Percentiles rank a stretch among this genome's conserved stretches.
These are phyloP conservation scores for Pichia heedii DNA, from an alignment of 805 yeast genomes.

Conservation along the genomic window DNA sequence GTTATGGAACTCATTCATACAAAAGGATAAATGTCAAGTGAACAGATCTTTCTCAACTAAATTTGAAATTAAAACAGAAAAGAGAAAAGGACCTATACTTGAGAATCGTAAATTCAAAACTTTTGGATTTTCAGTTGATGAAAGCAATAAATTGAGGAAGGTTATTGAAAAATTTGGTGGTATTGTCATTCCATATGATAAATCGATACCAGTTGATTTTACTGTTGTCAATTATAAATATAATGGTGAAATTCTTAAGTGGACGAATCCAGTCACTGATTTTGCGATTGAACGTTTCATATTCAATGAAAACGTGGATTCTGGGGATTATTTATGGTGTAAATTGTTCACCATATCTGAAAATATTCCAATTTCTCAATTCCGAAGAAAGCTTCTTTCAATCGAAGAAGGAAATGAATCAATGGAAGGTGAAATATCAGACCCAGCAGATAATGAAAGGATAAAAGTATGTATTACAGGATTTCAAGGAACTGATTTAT, in stretches of 20 bases:
- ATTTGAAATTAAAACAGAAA: background rate
- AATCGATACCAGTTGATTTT: conserved; percentile 5
- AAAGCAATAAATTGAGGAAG: conserved; percentile 15
- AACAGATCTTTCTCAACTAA: background rate
- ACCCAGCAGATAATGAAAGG: background rate
- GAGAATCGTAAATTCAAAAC: conserved; percentile 13
- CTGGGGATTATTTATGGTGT: conserved; percentile 17
- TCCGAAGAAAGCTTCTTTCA: conserved; percentile 1
- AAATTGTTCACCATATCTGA: conserved; percentile 10
- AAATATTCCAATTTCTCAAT: background rate
- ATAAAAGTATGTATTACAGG: conserved; percentile 22
- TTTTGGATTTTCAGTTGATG: conserved; percentile 14
- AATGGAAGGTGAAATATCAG: background rate
- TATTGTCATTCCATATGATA: background rate
- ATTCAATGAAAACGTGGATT: conserved; percentile 13
- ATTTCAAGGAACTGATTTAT: conserved; percentile 24
- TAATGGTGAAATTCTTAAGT: background rate
- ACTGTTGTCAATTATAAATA: conserved; percentile 16
- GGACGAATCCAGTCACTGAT: conserved; percentile 17
- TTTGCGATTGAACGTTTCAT: conserved; percentile 24
- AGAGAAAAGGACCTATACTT: conserved; percentile 10
- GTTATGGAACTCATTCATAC: conserved; percentile 22
- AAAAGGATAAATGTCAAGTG: conserved; percentile 1
- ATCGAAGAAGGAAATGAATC: background rate
- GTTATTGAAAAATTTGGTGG: conserved; percentile 22